Percentiles rank a stretch among this genome's conserved stretches.
Conservation (phyloP, 73 alveolate genomes). For the Durusdinium trenchii region DNA sequence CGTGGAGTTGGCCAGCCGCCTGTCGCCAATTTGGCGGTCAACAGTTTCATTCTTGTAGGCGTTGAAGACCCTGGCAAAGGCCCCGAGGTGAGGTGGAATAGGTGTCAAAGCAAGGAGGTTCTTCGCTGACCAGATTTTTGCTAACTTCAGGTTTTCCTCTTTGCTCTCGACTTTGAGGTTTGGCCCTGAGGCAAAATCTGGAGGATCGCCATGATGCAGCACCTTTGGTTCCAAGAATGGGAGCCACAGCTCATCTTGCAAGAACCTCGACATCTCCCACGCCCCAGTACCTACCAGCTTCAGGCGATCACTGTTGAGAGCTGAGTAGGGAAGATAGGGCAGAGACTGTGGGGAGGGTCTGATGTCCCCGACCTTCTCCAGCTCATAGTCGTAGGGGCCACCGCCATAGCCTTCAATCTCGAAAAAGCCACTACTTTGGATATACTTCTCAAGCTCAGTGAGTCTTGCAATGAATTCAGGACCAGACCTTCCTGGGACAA, state of each 20-base stretch:
- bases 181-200: no score
- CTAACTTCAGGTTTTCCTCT: neutral
- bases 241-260: neutral
- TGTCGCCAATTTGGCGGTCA: slow-evolving; percentile 7
- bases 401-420: neutral
- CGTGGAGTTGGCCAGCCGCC: neutral
- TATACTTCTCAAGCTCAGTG: neutral
- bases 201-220: no score
- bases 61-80: no score
- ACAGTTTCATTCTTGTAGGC: neutral
- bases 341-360: neutral
- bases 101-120: no score
- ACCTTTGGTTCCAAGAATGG: neutral
- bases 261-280: neutral
- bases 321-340: neutral
- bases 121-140: no score
- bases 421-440: neutral
- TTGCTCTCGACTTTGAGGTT: no score
- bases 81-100: no score
- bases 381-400: neutral
- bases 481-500: neutral
- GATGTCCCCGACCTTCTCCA: no score
- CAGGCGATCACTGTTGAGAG: neutral
- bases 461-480: slow-evolving; percentile 31
- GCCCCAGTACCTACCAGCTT: neutral